Conservation (phyloP, 306 rosid genomes). For the Chamaecrista fasciculata region DNA sequence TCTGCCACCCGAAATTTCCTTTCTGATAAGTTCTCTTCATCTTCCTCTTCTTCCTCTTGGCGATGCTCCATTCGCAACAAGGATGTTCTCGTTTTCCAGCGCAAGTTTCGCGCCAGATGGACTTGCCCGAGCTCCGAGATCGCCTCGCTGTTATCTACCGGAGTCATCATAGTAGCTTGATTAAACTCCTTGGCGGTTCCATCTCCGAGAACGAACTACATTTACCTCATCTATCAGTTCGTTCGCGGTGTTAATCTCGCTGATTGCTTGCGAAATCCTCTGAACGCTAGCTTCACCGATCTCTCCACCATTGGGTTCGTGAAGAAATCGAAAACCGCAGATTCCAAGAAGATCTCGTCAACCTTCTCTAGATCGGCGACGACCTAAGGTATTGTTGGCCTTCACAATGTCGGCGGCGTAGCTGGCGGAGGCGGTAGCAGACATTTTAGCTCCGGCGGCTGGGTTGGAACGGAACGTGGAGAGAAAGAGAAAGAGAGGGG, state of each 20-base stretch:
- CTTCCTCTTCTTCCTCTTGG: conserved; percentile 59
- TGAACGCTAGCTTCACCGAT: too few relatives aligned
- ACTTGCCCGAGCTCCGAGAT: conserved; percentile 44
- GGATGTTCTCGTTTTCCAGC: conserved; percentile 60
- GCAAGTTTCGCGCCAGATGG: conserved; percentile 58
- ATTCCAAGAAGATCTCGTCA: too few relatives aligned
- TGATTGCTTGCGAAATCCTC: too few relatives aligned
- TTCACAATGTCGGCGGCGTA: too few relatives aligned
- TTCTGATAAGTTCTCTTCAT: conserved; percentile 45
- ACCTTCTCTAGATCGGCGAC: too few relatives aligned
- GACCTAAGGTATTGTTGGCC: too few relatives aligned
- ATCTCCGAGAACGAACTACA: conserved; percentile 51
- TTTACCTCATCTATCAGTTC: conserved; percentile 67
- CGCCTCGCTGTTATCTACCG: conserved; percentile 57
- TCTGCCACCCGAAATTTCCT: conserved; percentile 56
- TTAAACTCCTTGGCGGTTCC: conserved; percentile 80
- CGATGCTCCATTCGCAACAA: conserved; percentile 60
- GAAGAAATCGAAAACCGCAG: too few relatives aligned
- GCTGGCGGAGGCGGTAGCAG: too few relatives aligned
- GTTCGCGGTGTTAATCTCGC: conserved; percentile 67
- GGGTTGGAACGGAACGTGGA: too few relatives aligned
- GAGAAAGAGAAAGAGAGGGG: too few relatives aligned
- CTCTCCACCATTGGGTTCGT: too few relatives aligned
- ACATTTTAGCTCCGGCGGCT: too few relatives aligned
- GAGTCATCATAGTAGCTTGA: conserved; percentile 67